phyloP scores from a whole-genome alignment of 2,329 filamentous ascomycete species.

The Zymoseptoria tritici region DNA sequence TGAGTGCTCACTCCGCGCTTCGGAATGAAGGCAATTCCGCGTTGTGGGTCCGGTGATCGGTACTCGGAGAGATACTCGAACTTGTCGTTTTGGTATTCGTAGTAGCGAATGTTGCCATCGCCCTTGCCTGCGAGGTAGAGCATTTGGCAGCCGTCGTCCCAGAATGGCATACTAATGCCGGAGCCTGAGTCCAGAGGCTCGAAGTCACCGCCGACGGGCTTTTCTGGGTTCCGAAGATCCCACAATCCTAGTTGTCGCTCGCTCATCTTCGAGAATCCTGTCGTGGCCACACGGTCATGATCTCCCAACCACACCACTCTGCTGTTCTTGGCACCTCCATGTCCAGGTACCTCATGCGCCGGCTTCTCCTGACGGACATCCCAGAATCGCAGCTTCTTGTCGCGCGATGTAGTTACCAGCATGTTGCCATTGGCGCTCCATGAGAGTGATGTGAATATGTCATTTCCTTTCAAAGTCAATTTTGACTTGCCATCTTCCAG shows the following conservation, averaged over 20 bases:
- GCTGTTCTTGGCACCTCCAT: conserved; percentile 94
- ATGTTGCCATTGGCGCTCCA: conserved; percentile 88
- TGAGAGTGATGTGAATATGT: conserved; percentile 90
- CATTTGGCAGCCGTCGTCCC: conserved; percentile 94
- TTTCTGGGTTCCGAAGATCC: conserved; percentile 72
- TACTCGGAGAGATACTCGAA: conserved; percentile 96
- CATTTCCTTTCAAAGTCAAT: conserved; percentile 72
- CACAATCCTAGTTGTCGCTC: conserved; percentile 92
- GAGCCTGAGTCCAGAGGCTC: conserved; percentile 89
- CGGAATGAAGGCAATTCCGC: conserved; percentile 88
- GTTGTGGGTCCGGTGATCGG: conserved; percentile 91
- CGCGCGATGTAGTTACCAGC: conserved; percentile 85
- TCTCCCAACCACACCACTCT: conserved; percentile 95
- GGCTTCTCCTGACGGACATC: conserved; percentile 89
- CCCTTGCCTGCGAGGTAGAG: conserved; percentile 96
- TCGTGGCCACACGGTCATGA: conserved; percentile 90
- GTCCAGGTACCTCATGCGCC: conserved; percentile 75
- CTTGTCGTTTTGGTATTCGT: conserved; percentile 96
- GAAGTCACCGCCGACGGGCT: conserved; percentile 79
- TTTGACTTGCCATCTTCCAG: conserved; percentile 68
- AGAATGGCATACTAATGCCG: conserved; percentile 98
- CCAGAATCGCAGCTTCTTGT: conserved; percentile 98
- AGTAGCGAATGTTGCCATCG: conserved; percentile 98
- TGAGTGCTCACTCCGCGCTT: conserved; percentile 93
- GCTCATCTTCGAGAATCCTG: conserved; percentile 97